Percentiles rank a stretch among this genome's conserved stretches.
phyloP scores from a whole-genome alignment of 2,329 filamentous ascomycete genomes.

The Ophiostoma himal-ulmi region DNA sequence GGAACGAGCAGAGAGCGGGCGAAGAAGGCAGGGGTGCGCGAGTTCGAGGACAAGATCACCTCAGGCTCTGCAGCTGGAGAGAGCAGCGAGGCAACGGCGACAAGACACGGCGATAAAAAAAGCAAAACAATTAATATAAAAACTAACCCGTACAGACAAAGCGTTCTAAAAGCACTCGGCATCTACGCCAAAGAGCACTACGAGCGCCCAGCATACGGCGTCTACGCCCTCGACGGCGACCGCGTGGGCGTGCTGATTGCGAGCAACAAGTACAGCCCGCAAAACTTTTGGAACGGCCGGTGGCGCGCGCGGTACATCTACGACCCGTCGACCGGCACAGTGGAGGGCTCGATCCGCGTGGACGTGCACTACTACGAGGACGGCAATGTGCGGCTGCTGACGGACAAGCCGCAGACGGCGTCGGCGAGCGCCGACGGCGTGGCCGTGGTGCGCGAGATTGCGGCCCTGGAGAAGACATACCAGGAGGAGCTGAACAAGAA shows the following conservation, averaged over 20 bases:
- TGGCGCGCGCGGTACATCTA: slow-evolving; percentile 88
- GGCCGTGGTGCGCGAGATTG: slow-evolving; percentile 72
- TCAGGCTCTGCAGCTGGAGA: too few relatives aligned
- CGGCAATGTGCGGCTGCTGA: slow-evolving; percentile 88
- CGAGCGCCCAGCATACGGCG: slow-evolving; percentile 70
- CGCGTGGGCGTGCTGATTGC: slow-evolving; percentile 78
- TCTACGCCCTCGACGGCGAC: slow-evolving; percentile 69
- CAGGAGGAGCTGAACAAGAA: slow-evolving; percentile 93
- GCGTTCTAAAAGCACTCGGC: slow-evolving; percentile 60
- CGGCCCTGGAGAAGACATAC: slow-evolving; percentile 78
- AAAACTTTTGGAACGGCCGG: slow-evolving; percentile 98
- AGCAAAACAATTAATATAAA: background rate
- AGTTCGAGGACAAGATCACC: too few relatives aligned
- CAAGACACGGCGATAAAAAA: background rate
- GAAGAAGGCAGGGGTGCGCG: too few relatives aligned
- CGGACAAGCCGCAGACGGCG: slow-evolving; percentile 67
- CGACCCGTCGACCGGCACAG: slow-evolving; percentile 58
- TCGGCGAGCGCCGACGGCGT: slow-evolving; percentile 57
- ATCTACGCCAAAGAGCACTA: slow-evolving; percentile 85
- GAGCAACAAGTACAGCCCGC: slow-evolving; percentile 94
- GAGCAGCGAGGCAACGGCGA: too few relatives aligned
- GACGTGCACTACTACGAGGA: slow-evolving; percentile 99
- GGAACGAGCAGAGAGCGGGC: slow-evolving; percentile 29
- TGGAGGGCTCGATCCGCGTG: slow-evolving; percentile 79
- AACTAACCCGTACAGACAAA: slow-evolving; percentile 63